A percentile compares a stretch with the other conserved stretches of the same genome.
Conservation (phyloP, 2,329 filamentous ascomycete species). For the Drechmeria coniospora region DNA sequence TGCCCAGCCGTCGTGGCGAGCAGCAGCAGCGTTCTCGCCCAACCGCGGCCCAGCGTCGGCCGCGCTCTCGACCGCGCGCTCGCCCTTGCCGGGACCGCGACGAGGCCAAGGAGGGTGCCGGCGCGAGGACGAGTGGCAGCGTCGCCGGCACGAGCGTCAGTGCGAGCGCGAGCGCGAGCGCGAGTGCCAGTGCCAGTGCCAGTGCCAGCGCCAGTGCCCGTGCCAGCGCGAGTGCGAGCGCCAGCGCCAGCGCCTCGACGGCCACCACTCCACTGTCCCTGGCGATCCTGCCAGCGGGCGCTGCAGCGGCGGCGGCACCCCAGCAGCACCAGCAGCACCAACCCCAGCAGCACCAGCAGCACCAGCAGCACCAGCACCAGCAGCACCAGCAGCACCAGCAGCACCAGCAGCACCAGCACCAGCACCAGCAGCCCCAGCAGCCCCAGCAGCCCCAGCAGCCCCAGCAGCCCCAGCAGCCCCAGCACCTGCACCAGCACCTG, state of each 20-base stretch:
- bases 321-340: slow-evolving; percentile 2
- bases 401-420: not conserved
- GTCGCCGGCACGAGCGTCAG: too few relatives aligned
- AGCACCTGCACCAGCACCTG: not conserved
- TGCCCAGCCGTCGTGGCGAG: too few relatives aligned
- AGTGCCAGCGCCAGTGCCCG: too few relatives aligned
- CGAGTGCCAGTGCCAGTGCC: too few relatives aligned
- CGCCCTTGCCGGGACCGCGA: too few relatives aligned
- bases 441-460: not conserved
- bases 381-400: not conserved
- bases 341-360: not conserved
- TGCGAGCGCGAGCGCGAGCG: too few relatives aligned
- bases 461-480: not conserved
- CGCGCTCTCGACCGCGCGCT: too few relatives aligned
- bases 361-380: not conserved
- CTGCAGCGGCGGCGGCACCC: not conserved
- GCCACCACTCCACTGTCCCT: not conserved
- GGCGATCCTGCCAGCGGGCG: not conserved
- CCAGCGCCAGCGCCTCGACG: not conserved
- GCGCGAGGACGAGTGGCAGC: too few relatives aligned
- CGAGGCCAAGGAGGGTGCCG: too few relatives aligned
- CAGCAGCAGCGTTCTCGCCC: too few relatives aligned
- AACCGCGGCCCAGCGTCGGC: too few relatives aligned
- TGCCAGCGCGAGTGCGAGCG: too few relatives aligned
- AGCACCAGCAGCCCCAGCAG: not conserved